These are phyloP conservation scores for Cladosporium sp. DNA, from an alignment of 2,329 filamentous ascomycete genomes.

Conservation along the genomic window DNA sequence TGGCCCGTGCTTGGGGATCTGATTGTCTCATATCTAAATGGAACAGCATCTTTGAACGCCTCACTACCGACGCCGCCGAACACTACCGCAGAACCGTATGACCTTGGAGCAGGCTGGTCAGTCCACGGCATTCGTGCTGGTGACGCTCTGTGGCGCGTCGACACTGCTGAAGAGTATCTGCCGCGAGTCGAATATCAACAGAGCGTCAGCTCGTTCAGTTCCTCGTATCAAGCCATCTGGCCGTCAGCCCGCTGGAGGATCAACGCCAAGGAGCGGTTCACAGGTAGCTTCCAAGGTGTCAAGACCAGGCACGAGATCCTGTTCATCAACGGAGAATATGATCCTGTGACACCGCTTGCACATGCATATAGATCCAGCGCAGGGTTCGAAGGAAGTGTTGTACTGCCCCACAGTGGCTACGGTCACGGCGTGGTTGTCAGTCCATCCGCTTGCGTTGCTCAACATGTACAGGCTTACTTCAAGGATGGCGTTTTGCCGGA, in stretches of 20 bases:
- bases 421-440: slow-evolving; percentile 36
- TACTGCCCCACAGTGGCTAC: slow-evolving; percentile 46
- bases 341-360: slow-evolving; percentile 59
- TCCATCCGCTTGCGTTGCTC: slow-evolving; percentile 38
- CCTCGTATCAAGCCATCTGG: neutral
- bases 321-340: slow-evolving; percentile 58
- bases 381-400: slow-evolving; percentile 45
- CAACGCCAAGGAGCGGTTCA: slow-evolving; percentile 21
- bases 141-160: neutral
- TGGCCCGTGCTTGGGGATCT: neutral
- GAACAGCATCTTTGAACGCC: neutral
- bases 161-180: neutral
- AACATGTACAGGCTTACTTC: slow-evolving; percentile 2
- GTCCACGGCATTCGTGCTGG: neutral
- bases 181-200: neutral
- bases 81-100: neutral
- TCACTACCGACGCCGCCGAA: neutral
- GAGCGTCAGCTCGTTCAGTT: neutral
- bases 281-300: slow-evolving; percentile 22
- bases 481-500: neutral
- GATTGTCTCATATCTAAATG: neutral
- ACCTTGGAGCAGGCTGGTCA: neutral
- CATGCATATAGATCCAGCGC: slow-evolving; percentile 47
- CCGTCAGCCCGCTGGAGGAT: neutral
- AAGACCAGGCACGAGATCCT: slow-evolving; percentile 54